These are phyloP conservation scores for Candida freyschussii DNA, from an alignment of 1,139 yeast species.

Conservation along the genomic window DNA sequence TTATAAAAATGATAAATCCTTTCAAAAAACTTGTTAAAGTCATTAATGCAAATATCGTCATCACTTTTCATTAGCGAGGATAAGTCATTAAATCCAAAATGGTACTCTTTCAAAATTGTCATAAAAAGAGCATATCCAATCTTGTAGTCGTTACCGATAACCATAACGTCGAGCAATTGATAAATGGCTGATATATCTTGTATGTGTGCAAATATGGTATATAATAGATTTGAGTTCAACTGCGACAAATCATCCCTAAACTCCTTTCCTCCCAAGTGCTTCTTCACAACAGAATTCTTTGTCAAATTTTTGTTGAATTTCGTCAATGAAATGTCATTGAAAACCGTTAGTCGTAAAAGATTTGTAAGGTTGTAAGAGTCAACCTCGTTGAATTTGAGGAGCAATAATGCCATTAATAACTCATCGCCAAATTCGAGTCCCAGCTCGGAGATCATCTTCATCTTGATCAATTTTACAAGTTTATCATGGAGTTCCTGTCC, in stretches of 20 bases:
- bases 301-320: constrained; percentile 27
- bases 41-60: constrained; percentile 21
- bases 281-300: constrained; percentile 23
- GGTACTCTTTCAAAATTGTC: constrained; percentile 39
- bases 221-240: constrained; percentile 25
- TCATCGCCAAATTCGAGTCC: constrained; percentile 25
- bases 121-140: constrained; percentile 33
- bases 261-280: constrained; percentile 18
- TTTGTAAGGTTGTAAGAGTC: constrained; percentile 25
- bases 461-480: constrained; percentile 25
- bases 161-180: constrained; percentile 19
- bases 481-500: constrained; percentile 17
- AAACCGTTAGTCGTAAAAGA: constrained; percentile 26
- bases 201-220: constrained; percentile 7
- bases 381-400: constrained; percentile 21
- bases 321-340: constrained; percentile 25
- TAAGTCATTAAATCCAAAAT: constrained; percentile 45
- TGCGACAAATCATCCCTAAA: constrained; percentile 30
- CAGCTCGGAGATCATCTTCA: constrained; percentile 22
- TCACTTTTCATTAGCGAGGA: constrained; percentile 24
- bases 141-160: constrained; percentile 32
- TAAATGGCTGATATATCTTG: constrained; percentile 15
- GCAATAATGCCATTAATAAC: constrained; percentile 19
- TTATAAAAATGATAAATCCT: constrained; percentile 30
- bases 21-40: constrained; percentile 31